phyloP scores from a whole-genome alignment of 257 asterid species.

The Solanum clarkiae region DNA sequence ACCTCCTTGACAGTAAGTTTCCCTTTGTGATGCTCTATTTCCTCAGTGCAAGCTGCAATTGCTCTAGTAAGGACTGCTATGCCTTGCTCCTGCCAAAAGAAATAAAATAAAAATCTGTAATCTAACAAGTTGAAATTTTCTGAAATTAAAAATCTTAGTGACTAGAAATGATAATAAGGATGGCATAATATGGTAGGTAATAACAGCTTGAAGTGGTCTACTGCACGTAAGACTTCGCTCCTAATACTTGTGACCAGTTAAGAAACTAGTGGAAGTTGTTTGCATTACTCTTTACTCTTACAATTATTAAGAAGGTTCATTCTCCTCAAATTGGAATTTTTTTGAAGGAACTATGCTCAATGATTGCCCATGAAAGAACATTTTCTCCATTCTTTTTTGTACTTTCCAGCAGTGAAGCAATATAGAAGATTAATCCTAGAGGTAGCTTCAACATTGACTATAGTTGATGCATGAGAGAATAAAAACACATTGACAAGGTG shows the following conservation, averaged over 20 bases:
- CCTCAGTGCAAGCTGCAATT: constrained; percentile 72
- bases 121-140: neutral
- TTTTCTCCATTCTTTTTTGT: neutral
- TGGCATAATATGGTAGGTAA: neutral
- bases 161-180: neutral
- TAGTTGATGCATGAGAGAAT: neutral
- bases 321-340: neutral
- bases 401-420: neutral
- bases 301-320: neutral
- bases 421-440: neutral
- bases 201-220: neutral
- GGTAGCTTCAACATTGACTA: neutral
- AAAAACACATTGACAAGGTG: neutral
- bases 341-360: neutral
- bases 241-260: neutral
- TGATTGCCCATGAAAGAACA: neutral
- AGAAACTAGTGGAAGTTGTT: neutral
- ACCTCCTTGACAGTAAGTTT: constrained; percentile 81
- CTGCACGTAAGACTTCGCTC: neutral
- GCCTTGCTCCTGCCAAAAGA: constrained; percentile 76
- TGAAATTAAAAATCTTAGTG: neutral
- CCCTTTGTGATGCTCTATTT: constrained; percentile 71
- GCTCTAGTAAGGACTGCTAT: constrained; percentile 70
- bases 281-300: neutral
- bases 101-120: neutral